Conservation (phyloP, 225 moss, liverwort and hornwort species). For the Takakia lepidozioides region DNA sequence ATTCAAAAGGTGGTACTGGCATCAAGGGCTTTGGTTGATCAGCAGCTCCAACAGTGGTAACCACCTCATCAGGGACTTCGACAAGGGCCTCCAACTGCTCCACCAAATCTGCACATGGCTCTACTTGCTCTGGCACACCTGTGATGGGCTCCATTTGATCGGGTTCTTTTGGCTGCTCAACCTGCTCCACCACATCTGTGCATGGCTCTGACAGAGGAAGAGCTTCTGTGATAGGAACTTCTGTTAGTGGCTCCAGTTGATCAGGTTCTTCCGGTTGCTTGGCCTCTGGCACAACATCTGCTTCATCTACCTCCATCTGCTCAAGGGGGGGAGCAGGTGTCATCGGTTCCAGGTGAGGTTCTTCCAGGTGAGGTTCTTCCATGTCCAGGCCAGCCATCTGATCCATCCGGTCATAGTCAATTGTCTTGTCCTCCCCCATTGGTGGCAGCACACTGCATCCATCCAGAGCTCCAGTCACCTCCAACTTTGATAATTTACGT, state of each 20-base stretch:
- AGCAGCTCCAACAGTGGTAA: slow-evolving; percentile 27
- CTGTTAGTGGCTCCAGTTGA: slow-evolving; percentile 22
- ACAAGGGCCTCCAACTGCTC: slow-evolving; percentile 3
- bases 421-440: slow-evolving; percentile 43
- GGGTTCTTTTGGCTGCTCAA: slow-evolving; percentile 15
- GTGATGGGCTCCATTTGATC: slow-evolving; percentile 21
- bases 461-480: neutral
- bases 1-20: slow-evolving; percentile 20
- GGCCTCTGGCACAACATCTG: slow-evolving; percentile 34
- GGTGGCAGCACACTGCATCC: slow-evolving; percentile 55
- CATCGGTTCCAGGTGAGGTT: slow-evolving; percentile 53
- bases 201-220: slow-evolving; percentile 4
- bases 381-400: slow-evolving; percentile 89
- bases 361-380: too few relatives aligned
- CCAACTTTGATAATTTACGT: too few relatives aligned
- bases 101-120: slow-evolving; percentile 4
- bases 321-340: slow-evolving; percentile 34
- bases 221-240: neutral
- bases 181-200: slow-evolving; percentile 33
- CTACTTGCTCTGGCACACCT: slow-evolving; percentile 9
- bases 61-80: slow-evolving; percentile 17
- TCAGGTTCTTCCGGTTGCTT: slow-evolving; percentile 17
- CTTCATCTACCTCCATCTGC: slow-evolving; percentile 38
- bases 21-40: slow-evolving; percentile 23
- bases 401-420: slow-evolving; percentile 87